Evolutionary conservation across 495 filamentous ascomycete genomes (phyloP), one percentile per base, ranked within the genome.

Genomic region (Aspergillus wentii): DNA sequence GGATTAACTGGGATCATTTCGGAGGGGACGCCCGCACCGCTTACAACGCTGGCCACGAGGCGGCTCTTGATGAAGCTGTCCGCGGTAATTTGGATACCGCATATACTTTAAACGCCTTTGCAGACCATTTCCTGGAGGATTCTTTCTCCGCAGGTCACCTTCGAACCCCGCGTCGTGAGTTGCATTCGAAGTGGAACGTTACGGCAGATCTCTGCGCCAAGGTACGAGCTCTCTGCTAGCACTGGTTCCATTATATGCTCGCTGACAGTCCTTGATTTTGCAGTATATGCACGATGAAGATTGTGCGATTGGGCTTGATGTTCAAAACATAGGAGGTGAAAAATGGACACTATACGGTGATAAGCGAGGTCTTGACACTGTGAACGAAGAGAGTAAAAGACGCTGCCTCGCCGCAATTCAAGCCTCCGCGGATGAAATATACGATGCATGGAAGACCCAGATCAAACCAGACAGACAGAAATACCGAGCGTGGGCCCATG

Each of bases 41-140:
- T 3, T 53, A 53, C 34, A 42, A 46, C 22, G 46, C 46, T 3
- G 46, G 50, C 5, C 50, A 53, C 30, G 27, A 20, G 2, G 29
- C 30, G 10, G 50, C 50, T 4, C 36, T 53, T n/a, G 21, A 35
- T 5, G 27, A 14, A 5, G 50, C 46, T 16, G 30, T 27, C 9
- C 7, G 6, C 1, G 35, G 46, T 10, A 27, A 46, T 15, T 42
- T 50, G 5, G 25, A 34, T n/a, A 14, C 13, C 3, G 50, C 38
- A 8, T 53, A 53, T 30, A 30, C 50, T 21, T 31, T 49, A 19
- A 53, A 53, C 20, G 50, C 50, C n/a, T 53, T 53, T 32, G 50
- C 46, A n/a, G 50, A 53, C 26, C 50, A 49, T 33, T 53, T 35
- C 22, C 41, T 50, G n/a, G 35, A 49, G 29, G 50, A 53, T 29